A percentile compares a stretch with the other conserved stretches of the same genome.
Evolutionary conservation across 2,329 filamentous ascomycete genomes (phyloP).

Genomic region (Aspergillus proliferans): DNA sequence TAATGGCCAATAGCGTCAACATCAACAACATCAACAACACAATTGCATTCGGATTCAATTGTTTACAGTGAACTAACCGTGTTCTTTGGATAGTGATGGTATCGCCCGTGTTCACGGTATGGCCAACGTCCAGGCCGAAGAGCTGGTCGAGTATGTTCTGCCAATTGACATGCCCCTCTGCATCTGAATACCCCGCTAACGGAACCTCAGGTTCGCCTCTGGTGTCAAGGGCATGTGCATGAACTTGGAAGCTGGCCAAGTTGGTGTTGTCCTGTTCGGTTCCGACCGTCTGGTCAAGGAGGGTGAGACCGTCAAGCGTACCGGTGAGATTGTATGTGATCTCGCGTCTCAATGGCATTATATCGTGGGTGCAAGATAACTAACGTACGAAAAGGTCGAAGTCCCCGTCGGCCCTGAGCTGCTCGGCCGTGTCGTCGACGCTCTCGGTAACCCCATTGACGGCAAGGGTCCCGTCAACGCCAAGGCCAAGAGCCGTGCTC

Average conservation of each 20-base stretch:
- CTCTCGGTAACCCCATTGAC: conserved; percentile 98
- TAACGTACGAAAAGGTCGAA: conserved; percentile 62
- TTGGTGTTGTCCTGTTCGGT: conserved; percentile 99
- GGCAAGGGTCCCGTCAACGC: conserved; percentile 97
- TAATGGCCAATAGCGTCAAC: conserved; percentile 11
- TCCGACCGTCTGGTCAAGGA: conserved; percentile 99
- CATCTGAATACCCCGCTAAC: conserved; percentile 19
- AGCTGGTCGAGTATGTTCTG: conserved; percentile 91
- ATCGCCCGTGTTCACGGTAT: conserved; percentile 99
- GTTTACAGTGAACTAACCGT: conserved; percentile 9
- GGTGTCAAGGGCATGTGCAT: conserved; percentile 99
- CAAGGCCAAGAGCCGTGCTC: conserved; percentile 87
- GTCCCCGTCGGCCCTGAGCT: conserved; percentile 88
- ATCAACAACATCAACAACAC: conserved; percentile 23
- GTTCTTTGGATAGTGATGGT: conserved; percentile 72
- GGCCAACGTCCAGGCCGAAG: conserved; percentile 99
- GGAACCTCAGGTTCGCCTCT: conserved; percentile 75
- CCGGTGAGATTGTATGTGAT: conserved; percentile 87
- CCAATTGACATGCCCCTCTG: conserved; percentile 9
- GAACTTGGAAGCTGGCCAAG: conserved; percentile 99
- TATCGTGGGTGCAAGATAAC: neutral
- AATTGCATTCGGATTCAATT: conserved; percentile 6
- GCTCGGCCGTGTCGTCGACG: conserved; percentile 96
- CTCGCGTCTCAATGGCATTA: neutral
- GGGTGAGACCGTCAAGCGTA: conserved; percentile 99